Conservation (phyloP, 1,284 basidiomycete species). For the Polyporus tsugae region DNA sequence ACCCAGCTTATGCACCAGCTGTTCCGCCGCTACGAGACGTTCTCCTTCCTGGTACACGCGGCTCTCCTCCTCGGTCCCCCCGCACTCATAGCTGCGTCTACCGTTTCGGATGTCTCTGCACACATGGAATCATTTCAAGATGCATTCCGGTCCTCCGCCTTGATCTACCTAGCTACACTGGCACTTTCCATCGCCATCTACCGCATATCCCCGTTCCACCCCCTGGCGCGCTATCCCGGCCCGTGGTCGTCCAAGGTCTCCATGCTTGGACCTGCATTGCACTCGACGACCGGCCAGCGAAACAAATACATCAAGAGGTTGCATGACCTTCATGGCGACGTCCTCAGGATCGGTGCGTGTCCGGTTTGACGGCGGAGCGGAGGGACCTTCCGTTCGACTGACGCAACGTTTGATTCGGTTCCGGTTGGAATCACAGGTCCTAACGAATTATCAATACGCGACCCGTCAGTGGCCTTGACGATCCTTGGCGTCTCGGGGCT, state of each 20-base stretch:
- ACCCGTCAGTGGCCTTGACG: neutral
- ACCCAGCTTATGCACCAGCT: conserved; percentile 5
- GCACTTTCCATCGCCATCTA: conserved; percentile 2
- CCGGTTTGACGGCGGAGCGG: neutral
- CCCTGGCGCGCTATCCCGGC: conserved; percentile 13
- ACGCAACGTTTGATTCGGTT: neutral
- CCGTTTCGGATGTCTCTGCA: neutral
- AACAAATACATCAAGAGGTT: neutral
- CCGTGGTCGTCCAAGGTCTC: conserved; percentile 3
- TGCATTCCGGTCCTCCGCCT: neutral
- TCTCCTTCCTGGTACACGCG: neutral
- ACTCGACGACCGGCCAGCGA: neutral
- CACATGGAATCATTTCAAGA: neutral
- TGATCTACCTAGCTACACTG: neutral
- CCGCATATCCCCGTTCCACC: conserved; percentile 7
- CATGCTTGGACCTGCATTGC: conserved; percentile 7
- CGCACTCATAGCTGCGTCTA: neutral
- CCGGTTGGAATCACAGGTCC: neutral
- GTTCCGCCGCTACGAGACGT: conserved; percentile 11
- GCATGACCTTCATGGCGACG: conserved; percentile 8
- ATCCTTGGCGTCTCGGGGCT: conserved; percentile 17
- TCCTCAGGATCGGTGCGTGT: conserved; percentile 4
- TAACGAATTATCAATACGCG: conserved; percentile 11
- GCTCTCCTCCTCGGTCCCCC: conserved; percentile 9
- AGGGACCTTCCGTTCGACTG: neutral